Percentiles rank a stretch among this genome's conserved stretches.
Evolutionary conservation across 2,329 filamentous ascomycete species (phyloP).

Genomic region (Talaromyces sp.): DNA sequence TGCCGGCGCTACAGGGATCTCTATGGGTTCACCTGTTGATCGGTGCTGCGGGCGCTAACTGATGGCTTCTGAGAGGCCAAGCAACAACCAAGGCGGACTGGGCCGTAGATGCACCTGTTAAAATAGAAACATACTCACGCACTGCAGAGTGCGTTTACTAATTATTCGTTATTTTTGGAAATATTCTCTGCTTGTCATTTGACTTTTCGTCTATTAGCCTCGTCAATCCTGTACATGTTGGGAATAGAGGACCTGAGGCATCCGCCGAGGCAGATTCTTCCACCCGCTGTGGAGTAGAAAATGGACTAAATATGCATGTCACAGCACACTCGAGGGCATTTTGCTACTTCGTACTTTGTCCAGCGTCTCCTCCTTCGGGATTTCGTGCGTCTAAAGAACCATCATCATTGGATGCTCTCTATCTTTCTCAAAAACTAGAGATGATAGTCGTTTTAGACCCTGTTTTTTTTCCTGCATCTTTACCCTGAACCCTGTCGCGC

Average conservation of each 20-base stretch:
- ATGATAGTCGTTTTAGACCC: neutral
- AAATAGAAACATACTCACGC: too few species aligned
- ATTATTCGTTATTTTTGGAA: too few species aligned
- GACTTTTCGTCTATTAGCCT: too few species aligned
- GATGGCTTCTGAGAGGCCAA: neutral
- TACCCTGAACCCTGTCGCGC: neutral
- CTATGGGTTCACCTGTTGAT: neutral
- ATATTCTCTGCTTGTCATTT: too few species aligned
- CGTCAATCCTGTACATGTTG: too few species aligned
- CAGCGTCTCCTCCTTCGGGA: neutral
- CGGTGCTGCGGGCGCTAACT: slow-evolving; percentile 4
- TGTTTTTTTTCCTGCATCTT: slow-evolving; percentile 2
- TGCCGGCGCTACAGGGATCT: neutral
- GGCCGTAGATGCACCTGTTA: neutral
- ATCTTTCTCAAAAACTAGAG: neutral
- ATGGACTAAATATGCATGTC: neutral
- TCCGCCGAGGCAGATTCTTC: too few species aligned
- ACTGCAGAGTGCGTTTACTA: too few species aligned
- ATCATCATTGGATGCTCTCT: neutral
- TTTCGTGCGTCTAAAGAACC: neutral
- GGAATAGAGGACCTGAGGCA: too few species aligned
- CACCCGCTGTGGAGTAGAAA: neutral
- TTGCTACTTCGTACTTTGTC: neutral
- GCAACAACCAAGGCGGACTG: neutral
- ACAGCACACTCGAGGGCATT: neutral